A percentile compares a stretch with the other conserved stretches of the same genome.
Conservation (phyloP, 345 rosid genomes). For the Populus pruinosa region DNA sequence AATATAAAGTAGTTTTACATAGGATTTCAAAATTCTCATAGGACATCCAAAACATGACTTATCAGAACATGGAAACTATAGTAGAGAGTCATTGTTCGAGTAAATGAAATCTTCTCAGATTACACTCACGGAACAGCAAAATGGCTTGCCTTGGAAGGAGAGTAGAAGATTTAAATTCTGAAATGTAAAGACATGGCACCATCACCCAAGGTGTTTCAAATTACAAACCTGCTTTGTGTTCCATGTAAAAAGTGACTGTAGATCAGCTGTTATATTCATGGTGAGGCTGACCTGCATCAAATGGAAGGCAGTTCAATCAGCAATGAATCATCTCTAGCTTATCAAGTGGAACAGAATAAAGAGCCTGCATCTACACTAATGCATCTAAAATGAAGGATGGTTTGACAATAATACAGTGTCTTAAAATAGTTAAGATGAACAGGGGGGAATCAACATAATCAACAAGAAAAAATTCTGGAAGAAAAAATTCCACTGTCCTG, state of each 20-base stretch:
- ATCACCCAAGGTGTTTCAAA: background rate
- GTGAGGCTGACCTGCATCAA: constrained; percentile 75
- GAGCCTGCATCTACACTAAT: background rate
- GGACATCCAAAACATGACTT: background rate
- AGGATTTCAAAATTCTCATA: constrained; percentile 4
- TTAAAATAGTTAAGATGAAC: background rate
- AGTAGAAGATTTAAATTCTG: background rate
- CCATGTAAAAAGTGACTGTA: constrained; percentile 91
- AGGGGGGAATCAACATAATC: background rate
- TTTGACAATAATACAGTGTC: background rate
- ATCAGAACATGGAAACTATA: background rate
- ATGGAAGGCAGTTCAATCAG: background rate
- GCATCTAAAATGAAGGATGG: background rate
- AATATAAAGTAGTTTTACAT: background rate
- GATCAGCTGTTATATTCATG: constrained; percentile 78
- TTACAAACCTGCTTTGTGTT: constrained; percentile 90
- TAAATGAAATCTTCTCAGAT: background rate
- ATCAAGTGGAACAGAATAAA: background rate
- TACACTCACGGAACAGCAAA: background rate
- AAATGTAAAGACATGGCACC: background rate
- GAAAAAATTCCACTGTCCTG: background rate
- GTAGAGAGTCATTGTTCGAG: background rate
- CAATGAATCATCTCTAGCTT: background rate
- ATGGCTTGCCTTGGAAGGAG: background rate
- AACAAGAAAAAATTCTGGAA: background rate